A percentile compares a stretch with the other conserved stretches of the same genome.
phyloP scores from a whole-genome alignment of 202 grass and related monocot species.

The Panicum virgatum region DNA sequence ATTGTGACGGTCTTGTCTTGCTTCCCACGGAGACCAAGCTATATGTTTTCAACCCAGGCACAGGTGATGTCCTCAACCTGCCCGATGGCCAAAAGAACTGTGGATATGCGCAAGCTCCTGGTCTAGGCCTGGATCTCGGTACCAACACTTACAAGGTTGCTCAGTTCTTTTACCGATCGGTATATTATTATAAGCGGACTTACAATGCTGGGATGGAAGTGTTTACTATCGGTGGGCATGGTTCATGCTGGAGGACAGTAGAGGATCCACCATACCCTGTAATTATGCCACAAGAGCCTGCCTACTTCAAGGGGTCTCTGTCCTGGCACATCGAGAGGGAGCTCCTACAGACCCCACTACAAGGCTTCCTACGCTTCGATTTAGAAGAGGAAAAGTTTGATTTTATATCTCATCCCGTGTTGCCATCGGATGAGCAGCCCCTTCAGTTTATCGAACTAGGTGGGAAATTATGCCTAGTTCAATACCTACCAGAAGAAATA shows the following conservation, averaged over 20 bases:
- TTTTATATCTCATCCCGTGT: background rate
- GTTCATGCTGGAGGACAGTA: background rate
- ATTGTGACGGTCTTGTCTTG: constrained; percentile 6
- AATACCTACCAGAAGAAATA: background rate
- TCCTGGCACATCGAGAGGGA: background rate
- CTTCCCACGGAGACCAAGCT: background rate
- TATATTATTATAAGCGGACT: background rate
- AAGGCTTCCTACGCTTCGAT: background rate
- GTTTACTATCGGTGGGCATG: background rate
- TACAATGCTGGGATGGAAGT: constrained; percentile 1
- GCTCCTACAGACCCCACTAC: background rate
- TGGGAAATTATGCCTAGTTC: background rate
- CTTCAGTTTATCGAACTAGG: background rate
- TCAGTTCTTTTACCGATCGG: background rate
- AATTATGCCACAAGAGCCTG: rapidly evolving
- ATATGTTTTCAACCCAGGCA: constrained; percentile 20
- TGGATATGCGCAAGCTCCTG: background rate
- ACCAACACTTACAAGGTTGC: constrained; percentile 10
- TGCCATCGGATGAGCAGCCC: background rate
- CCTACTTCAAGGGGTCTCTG: background rate
- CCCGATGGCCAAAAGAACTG: background rate
- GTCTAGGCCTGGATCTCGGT: background rate
- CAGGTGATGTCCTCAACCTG: background rate
- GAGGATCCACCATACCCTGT: background rate
- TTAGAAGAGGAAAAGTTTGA: constrained; percentile 1